Conservation (phyloP, 1,139 yeast species). For the Suhomyces ambrosiae region DNA sequence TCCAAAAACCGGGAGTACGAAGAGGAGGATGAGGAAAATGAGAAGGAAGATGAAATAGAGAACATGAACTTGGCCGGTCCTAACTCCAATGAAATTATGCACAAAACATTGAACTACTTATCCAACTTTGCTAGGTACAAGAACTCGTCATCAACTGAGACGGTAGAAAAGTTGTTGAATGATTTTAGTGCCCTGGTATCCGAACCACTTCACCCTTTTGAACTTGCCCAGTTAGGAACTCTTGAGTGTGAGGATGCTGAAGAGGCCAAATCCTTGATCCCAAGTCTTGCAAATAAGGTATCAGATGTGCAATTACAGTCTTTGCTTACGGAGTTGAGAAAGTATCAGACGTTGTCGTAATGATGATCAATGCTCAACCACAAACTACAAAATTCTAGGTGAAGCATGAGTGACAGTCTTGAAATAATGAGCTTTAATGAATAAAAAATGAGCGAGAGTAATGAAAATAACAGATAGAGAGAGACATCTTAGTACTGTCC, state of each 20-base stretch:
- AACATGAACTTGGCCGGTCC: constrained; percentile 72
- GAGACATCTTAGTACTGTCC: no score
- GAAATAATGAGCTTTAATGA: no score
- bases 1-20: constrained; percentile 32
- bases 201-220: constrained; percentile 87
- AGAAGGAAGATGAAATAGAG: constrained; percentile 63
- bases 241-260: constrained; percentile 96
- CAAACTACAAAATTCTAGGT: no score
- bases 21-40: constrained; percentile 44
- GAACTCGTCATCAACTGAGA: constrained; percentile 89
- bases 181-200: constrained; percentile 60
- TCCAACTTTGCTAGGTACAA: constrained; percentile 86
- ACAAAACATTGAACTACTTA: constrained; percentile 87
- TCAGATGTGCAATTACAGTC: constrained; percentile 87
- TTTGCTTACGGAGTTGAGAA: constrained; percentile 80
- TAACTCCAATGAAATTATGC: constrained; percentile 67
- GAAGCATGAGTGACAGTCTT: no score
- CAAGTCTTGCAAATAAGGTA: constrained; percentile 79
- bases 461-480: no score
- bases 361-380: no score
- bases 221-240: constrained; percentile 91
- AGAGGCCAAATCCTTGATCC: constrained; percentile 92
- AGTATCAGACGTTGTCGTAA: constrained; percentile 52
- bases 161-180: constrained; percentile 84
- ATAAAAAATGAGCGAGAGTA: no score